Percentiles rank a stretch among this genome's conserved stretches.
These are phyloP conservation scores for Polygonum aviculare DNA, from an alignment of 148 eudicot species.

Conservation along the genomic window DNA sequence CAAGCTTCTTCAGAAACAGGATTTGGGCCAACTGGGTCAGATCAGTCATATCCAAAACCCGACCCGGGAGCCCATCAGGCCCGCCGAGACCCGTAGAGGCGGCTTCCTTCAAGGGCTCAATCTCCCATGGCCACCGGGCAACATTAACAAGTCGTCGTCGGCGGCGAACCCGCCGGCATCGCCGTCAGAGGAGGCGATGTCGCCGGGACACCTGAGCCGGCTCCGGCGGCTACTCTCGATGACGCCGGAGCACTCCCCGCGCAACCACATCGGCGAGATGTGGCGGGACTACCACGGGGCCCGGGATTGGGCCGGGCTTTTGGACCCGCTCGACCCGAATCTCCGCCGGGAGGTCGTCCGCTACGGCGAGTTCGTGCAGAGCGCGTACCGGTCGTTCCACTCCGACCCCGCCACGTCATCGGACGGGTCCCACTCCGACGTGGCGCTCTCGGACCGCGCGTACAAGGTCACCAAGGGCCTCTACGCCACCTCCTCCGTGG, in stretches of 20 bases:
- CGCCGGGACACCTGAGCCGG: slow-evolving; percentile 57
- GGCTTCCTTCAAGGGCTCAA: slow-evolving; percentile 6
- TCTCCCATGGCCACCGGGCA: slow-evolving; percentile 25
- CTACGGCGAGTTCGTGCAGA: slow-evolving; percentile 91
- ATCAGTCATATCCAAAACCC: not conserved
- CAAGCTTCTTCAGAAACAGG: slow-evolving; percentile 38
- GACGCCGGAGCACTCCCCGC: slow-evolving; percentile 63
- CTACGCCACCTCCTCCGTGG: slow-evolving; percentile 80
- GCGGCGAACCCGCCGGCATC: slow-evolving; percentile 25
- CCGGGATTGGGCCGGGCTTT: slow-evolving; percentile 71
- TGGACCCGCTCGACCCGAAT: slow-evolving; percentile 93
- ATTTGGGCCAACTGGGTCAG: too few relatives aligned
- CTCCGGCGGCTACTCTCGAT: slow-evolving; percentile 51
- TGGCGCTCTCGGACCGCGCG: slow-evolving; percentile 54
- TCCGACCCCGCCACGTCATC: slow-evolving; percentile 68
- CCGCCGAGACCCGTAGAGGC: not conserved
- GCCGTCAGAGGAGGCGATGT: slow-evolving; percentile 61
- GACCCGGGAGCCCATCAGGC: not conserved
- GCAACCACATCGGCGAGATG: slow-evolving; percentile 53
- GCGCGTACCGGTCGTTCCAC: slow-evolving; percentile 73
- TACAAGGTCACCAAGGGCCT: slow-evolving; percentile 66
- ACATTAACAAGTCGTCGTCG: not conserved
- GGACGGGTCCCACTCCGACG: slow-evolving; percentile 25
- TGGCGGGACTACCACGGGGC: slow-evolving; percentile 91
- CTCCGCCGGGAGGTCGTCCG: slow-evolving; percentile 89